Base-by-base conservation (phyloP, 805 yeast species). In the Clavispora santaluciae region DNA sequence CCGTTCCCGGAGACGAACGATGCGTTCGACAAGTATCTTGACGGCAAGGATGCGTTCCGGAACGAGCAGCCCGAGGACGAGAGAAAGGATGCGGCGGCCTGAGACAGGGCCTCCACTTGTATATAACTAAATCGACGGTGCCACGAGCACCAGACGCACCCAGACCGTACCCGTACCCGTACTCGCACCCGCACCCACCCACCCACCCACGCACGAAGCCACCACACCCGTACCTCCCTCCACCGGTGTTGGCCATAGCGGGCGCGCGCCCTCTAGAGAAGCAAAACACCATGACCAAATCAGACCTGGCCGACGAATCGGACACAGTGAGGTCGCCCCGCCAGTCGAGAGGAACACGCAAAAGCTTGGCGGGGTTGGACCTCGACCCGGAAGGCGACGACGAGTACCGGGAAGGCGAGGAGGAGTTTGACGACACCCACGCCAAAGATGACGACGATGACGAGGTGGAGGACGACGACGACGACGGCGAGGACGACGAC, bases 1-100 rank as follows among this genome's bases (percentile, higher is more conserved):
- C 96, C 96, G 10, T 93, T 84, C 73, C 83, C 86, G 17, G 96
- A 89, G 59, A 81, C 78, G 48, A 89, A 87, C 56, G 96, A 87
- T 53, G 96, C 95, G 4, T 88, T 89, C 63, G 88, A 86, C 63
- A 84, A 85, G 63, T 83, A 84, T 51, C 65, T 78, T 41, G 78
- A 68, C 38, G 72, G 68, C 9, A 63, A 64, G 42, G 68, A 63
- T 42, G 73, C 72, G n/a, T 69, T 67, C 55, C 60, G 61, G 53
- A 53, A 59, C 43, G 66, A 63, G 22, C 52, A 54, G 40, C 61
- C 64, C 4, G 42, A 45, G 4, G 53, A 53, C 16, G 63, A 60
- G 39, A 50, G 56, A 43, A 58, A 51, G 46, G 66, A 60, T 28
- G 53, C 50, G 26, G 57, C 50, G 30, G 15, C 34, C 35, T 36